Conservation (phyloP, 1,139 yeast genomes). For the Candida albicans region DNA sequence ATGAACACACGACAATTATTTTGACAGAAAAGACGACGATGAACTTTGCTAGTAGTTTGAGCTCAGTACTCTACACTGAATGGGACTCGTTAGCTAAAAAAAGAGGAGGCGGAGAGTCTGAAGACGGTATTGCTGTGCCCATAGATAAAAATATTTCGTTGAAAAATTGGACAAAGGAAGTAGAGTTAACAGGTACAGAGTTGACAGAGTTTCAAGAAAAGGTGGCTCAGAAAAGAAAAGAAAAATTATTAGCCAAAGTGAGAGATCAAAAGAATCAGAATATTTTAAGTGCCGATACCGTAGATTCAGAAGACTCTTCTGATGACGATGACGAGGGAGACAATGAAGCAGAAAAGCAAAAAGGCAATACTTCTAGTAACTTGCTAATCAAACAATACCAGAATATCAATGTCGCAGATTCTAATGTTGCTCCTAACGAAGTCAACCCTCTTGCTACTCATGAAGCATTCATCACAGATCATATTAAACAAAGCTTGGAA, state of each 20-base stretch:
- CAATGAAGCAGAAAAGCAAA: constrained; percentile 17
- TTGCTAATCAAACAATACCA: not conserved
- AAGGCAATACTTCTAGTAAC: constrained; percentile 10
- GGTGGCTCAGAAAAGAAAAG: constrained; percentile 44
- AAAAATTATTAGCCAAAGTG: constrained; percentile 52
- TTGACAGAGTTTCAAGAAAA: constrained; percentile 47
- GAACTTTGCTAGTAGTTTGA: constrained; percentile 17
- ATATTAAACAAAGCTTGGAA: constrained; percentile 39
- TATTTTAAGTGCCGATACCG: constrained; percentile 46
- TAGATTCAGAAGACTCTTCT: constrained; percentile 38
- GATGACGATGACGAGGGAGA: constrained; percentile 38
- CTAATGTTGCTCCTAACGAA: constrained; percentile 9
- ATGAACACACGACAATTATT: constrained; percentile 66
- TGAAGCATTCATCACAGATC: constrained; percentile 44
- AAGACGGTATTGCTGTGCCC: constrained; percentile 61
- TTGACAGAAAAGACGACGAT: constrained; percentile 61
- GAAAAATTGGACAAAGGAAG: constrained; percentile 45
- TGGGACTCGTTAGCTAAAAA: constrained; percentile 54
- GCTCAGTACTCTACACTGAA: constrained; percentile 44
- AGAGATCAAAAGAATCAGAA: constrained; percentile 57
- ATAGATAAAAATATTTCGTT: constrained; percentile 39
- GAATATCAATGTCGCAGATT: not conserved
- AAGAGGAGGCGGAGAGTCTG: constrained; percentile 39
- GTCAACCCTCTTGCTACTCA: constrained; percentile 39
- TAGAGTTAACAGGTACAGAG: constrained; percentile 50